Conservation (phyloP, 1,284 basidiomycete species). For the Coniferiporia sulphurascens region DNA sequence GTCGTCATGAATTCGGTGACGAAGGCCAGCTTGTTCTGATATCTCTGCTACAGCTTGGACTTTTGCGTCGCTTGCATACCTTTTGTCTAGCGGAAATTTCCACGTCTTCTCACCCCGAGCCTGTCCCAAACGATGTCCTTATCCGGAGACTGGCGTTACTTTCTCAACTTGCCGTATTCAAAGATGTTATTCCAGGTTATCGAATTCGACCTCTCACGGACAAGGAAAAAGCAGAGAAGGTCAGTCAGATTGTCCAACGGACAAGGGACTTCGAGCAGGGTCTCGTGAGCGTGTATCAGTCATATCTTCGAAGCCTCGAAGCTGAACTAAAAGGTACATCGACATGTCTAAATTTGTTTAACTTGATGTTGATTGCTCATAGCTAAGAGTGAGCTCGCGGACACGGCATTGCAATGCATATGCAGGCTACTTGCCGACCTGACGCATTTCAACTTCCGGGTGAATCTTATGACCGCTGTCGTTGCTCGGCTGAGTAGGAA, state of each 20-base stretch:
- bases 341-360: constrained; percentile 2
- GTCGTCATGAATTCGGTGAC: constrained; percentile 27
- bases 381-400: constrained; percentile 73
- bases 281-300: constrained; percentile 86
- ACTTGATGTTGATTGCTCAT: constrained; percentile 22
- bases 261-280: constrained; percentile 97
- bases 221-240: constrained; percentile 88
- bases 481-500: constrained; percentile 81
- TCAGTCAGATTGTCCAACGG: constrained; percentile 87
- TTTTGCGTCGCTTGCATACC: constrained; percentile 80
- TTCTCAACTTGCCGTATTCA: constrained; percentile 92
- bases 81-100: constrained; percentile 75
- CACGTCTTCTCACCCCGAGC: constrained; percentile 58
- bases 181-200: constrained; percentile 92
- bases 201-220: constrained; percentile 87
- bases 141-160: constrained; percentile 88
- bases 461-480: constrained; percentile 87
- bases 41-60: constrained; percentile 57
- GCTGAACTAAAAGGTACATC: constrained; percentile 74
- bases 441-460: constrained; percentile 96
- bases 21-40: constrained; percentile 17
- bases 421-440: constrained; percentile 80
- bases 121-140: constrained; percentile 72
- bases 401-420: constrained; percentile 78
- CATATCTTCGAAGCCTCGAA: constrained; percentile 84